phyloP scores from a whole-genome alignment of 305 asterid genomes.

The Petunia hybrid region DNA sequence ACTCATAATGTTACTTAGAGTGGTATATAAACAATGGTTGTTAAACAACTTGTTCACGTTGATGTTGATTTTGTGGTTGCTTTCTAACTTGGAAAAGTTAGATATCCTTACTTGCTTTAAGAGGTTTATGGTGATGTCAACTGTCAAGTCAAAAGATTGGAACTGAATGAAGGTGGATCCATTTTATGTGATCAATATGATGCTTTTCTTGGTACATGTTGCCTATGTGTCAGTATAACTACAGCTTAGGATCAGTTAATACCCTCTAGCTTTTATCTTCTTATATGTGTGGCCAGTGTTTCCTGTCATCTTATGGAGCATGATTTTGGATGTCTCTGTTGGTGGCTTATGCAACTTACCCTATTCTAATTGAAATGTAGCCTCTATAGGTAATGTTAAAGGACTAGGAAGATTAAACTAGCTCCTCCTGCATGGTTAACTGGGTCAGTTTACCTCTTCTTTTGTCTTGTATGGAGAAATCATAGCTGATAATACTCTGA shows the following conservation, averaged over 20 bases:
- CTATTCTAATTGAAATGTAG: neutral
- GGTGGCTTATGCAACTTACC: neutral
- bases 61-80: neutral
- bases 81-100: conserved; percentile 14
- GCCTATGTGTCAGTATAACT: neutral
- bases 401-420: neutral
- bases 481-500: no score
- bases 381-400: neutral
- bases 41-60: neutral
- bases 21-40: neutral
- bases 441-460: no score
- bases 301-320: neutral
- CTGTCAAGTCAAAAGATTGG: neutral
- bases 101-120: neutral
- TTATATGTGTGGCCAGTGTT: neutral
- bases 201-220: conserved; percentile 8
- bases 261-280: neutral
- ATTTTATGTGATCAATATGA: conserved; percentile 25
- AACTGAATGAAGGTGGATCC: neutral
- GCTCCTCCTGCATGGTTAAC: neutral
- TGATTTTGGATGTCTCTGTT: neutral
- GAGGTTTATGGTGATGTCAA: conserved; percentile 18
- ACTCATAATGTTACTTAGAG: neutral
- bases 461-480: no score
- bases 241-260: neutral